Evolutionary conservation across 2,329 filamentous ascomycete species (phyloP), one percentile per base, ranked within the genome.

Genomic region (Xylaria sp.): DNA sequence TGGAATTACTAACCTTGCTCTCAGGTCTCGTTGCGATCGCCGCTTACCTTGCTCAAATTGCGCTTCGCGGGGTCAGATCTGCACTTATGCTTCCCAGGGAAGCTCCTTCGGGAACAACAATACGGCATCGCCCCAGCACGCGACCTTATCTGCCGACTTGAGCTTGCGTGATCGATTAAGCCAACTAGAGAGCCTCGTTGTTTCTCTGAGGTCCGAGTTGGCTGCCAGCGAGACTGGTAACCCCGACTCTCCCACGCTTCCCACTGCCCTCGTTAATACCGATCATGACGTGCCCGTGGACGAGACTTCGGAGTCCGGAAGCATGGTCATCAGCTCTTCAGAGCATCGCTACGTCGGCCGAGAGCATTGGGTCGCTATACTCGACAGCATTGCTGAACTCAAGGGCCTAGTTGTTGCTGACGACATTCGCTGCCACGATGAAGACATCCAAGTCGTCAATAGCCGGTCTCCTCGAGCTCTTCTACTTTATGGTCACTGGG

Each of bases 311-410:
- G 58, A 61, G 7, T 61, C 27, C 36, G 59, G 58, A 39, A 61
- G 59, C 14, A 53, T 61, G 32, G n/a, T 21, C 8, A 24, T 54
- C 47, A 45, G n/a, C 32, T 14, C 59, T n/a, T 30, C 19, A 2
- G 47, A 54, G 32, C n/a, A 27, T 4, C 51, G 51, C 32, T 63
- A 63, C 42, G 24, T 63, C 32, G 61, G 50, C 39, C 3, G 50
- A 12, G 61, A 56, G 6, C 61, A 63, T 14, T 63, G 50, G 61
- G 61, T 36, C 2, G 34, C 48, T 19, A 57, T 63, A 6, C 61
- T 63, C 6, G 61, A 55, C 6, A 63, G 60, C 21, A 63, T 63
- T 21, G 51, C 61, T n/a, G 61, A 63, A 21, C 61, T 63, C 0
- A 56, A 39, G 45, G 53, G 36, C 9, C 61, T 32, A 11, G 48